Conservation (phyloP, 1,284 basidiomycete species). For the Cerioporus squamosus region DNA sequence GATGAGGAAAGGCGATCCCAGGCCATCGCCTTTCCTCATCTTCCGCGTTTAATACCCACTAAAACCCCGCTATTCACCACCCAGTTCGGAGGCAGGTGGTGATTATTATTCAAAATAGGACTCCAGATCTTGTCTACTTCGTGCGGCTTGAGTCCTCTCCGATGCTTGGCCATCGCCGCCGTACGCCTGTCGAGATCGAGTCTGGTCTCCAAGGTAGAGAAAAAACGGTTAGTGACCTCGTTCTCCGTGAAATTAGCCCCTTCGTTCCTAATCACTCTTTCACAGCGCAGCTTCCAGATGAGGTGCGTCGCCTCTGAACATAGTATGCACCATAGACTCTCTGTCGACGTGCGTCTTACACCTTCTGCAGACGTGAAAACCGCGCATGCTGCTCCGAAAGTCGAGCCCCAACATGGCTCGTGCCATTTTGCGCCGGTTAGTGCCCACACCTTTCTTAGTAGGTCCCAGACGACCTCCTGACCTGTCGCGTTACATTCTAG, state of each 20-base stretch:
- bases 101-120: background rate
- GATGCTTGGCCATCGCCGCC: background rate
- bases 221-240: constrained; percentile 16
- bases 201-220: background rate
- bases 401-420: constrained; percentile 10
- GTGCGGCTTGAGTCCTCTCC: background rate
- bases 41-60: constrained; percentile 27
- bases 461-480: constrained; percentile 30
- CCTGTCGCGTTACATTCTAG: constrained; percentile 31
- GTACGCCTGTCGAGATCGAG: constrained; percentile 8
- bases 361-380: background rate
- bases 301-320: constrained; percentile 34
- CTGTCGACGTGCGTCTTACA: background rate
- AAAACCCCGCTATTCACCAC: constrained; percentile 22
- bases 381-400: constrained; percentile 2
- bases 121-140: constrained; percentile 5
- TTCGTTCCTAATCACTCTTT: constrained; percentile 24
- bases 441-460: constrained; percentile 23
- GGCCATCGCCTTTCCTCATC: background rate
- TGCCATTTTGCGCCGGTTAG: constrained; percentile 11
- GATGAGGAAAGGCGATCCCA: background rate
- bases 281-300: constrained; percentile 37
- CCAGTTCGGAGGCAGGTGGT: constrained; percentile 7
- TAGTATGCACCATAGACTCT: constrained; percentile 33
- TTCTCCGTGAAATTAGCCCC: background rate